Percentiles rank a stretch among this genome's conserved stretches.
Evolutionary conservation across 352 stramenopile genomes (phyloP).

Genomic region (Globisporangium cylindrosporum): DNA sequence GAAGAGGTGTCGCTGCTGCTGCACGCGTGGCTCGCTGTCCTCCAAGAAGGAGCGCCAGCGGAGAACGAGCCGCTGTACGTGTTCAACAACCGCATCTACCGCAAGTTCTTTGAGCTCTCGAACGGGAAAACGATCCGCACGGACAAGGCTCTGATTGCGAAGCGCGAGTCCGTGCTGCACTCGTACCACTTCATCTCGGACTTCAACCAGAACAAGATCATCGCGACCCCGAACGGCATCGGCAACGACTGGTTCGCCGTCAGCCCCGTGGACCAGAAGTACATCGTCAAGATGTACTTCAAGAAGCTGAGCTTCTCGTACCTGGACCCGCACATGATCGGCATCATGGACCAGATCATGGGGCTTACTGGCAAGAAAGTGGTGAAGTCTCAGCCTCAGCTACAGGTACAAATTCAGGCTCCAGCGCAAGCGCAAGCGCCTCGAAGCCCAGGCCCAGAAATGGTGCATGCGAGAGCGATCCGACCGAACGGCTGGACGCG

Average conservation of each 20-base stretch:
- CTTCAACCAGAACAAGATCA: constrained; percentile 11
- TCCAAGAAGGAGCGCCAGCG: not conserved
- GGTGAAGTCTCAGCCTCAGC: not conserved
- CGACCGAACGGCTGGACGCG: constrained; percentile 15
- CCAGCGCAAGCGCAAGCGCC: not conserved
- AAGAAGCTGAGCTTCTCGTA: constrained; percentile 20
- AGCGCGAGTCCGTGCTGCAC: constrained; percentile 16
- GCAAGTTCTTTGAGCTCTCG: constrained; percentile 16
- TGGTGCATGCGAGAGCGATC: not conserved
- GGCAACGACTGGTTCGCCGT: constrained; percentile 15
- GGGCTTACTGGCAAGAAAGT: not conserved
- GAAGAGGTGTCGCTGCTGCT: constrained; percentile 14
- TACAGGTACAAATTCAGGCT: not conserved
- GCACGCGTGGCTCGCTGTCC: constrained; percentile 4
- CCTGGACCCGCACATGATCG: constrained; percentile 10
- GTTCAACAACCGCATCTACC: constrained; percentile 17
- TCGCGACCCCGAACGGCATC: not conserved
- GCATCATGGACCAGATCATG: constrained; percentile 12
- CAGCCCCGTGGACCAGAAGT: constrained; percentile 10
- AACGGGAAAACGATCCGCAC: constrained; percentile 7
- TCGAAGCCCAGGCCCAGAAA: not conserved
- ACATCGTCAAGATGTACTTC: constrained; percentile 15
- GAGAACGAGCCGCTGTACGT: constrained; percentile 15
- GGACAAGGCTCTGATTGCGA: constrained; percentile 16
- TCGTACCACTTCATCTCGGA: constrained; percentile 20